Conservation (phyloP, 176 grass and related monocot genomes). For the Carex cristatella region DNA sequence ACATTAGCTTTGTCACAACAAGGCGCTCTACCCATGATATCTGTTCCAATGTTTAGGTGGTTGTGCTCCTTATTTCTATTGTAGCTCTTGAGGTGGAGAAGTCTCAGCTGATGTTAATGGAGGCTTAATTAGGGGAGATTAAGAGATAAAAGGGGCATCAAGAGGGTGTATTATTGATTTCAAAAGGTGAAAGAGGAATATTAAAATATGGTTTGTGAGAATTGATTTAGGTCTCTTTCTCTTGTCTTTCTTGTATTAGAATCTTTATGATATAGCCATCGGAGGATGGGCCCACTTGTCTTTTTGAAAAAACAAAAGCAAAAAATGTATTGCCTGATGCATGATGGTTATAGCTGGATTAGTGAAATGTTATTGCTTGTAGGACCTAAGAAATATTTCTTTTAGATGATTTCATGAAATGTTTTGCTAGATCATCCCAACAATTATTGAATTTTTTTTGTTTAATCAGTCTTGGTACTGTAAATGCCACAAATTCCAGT, state of each 20-base stretch:
- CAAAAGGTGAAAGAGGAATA: constrained; percentile 37
- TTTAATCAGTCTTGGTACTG: no score
- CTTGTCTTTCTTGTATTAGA: constrained; percentile 86
- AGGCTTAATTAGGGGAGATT: constrained; percentile 40
- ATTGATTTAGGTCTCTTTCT: constrained; percentile 72
- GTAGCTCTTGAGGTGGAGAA: constrained; percentile 21
- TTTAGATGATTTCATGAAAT: neutral
- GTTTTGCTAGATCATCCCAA: neutral
- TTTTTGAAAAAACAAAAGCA: neutral
- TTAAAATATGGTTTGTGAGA: constrained; percentile 50
- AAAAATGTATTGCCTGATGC: constrained; percentile 1
- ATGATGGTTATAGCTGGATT: neutral
- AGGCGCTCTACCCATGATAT: constrained; percentile 81
- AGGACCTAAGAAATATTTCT: neutral
- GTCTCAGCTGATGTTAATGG: constrained; percentile 13
- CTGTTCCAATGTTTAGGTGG: neutral
- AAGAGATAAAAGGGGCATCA: constrained; percentile 39
- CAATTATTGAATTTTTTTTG: no score
- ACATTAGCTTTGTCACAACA: constrained; percentile 92
- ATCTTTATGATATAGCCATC: constrained; percentile 73
- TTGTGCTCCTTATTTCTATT: constrained; percentile 1
- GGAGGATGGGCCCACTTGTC: neutral
- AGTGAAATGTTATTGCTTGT: neutral
- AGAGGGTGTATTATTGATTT: constrained; percentile 51
- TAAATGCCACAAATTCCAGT: neutral